phyloP scores from a whole-genome alignment of 257 asterid genomes.

The Solanum tarijense region DNA sequence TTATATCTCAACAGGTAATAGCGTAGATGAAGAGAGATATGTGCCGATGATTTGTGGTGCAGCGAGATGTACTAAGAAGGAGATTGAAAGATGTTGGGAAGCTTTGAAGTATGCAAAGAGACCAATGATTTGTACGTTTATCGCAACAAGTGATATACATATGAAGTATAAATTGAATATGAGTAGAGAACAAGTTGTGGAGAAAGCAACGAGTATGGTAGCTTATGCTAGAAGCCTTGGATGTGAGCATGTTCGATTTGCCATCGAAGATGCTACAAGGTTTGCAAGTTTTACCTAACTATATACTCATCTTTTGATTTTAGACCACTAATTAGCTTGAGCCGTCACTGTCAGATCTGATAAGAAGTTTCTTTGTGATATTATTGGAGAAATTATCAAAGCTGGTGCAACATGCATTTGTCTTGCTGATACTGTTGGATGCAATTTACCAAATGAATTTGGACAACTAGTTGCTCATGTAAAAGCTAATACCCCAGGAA shows the following conservation, averaged over 20 bases:
- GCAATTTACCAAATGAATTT: constrained; percentile 59
- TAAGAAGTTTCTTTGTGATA: constrained; percentile 62
- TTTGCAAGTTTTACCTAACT: background rate
- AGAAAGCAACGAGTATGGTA: background rate
- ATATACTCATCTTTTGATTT: too few relatives aligned
- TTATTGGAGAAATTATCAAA: constrained; percentile 78
- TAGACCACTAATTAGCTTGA: too few relatives aligned
- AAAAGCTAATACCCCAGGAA: constrained; percentile 71
- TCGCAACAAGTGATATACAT: background rate
- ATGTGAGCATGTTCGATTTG: background rate
- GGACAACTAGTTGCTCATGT: constrained; percentile 70
- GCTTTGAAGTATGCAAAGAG: background rate
- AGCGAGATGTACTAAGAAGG: background rate
- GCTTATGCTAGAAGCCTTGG: background rate
- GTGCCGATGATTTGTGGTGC: background rate
- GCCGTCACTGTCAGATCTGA: constrained; percentile 41
- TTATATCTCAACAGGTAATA: background rate
- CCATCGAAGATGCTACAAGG: background rate
- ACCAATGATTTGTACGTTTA: background rate
- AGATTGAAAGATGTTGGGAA: background rate
- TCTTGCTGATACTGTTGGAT: constrained; percentile 92
- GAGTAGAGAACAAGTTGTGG: background rate
- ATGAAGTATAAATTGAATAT: background rate
- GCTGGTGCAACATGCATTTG: constrained; percentile 96
- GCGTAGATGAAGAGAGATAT: background rate